phyloP scores from a whole-genome alignment of 768 basidiomycete species.

The Hemileccinum impolitum region DNA sequence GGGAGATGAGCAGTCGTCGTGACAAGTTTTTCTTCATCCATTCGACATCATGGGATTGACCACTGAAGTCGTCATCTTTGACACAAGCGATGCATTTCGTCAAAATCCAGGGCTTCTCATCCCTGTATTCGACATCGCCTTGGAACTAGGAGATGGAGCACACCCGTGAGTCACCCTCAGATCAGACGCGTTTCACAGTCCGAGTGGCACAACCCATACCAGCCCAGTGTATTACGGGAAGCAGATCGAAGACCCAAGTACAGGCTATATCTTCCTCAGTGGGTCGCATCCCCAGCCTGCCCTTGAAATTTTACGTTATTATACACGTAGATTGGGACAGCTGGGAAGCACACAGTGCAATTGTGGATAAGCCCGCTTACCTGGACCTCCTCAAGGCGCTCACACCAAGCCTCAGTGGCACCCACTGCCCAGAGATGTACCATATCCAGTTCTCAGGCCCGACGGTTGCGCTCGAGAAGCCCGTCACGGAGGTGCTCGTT shows the following conservation, averaged over 20 bases:
- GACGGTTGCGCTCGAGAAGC: slow-evolving; percentile 14
- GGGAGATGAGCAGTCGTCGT: too few species aligned
- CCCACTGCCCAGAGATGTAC: slow-evolving; percentile 10
- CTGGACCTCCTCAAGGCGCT: slow-evolving; percentile 2
- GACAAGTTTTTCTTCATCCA: too few species aligned
- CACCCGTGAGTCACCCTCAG: slow-evolving; percentile 9
- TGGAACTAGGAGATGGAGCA: slow-evolving; percentile 5
- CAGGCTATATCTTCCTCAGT: slow-evolving; percentile 6
- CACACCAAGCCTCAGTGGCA: neutral
- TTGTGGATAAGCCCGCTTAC: slow-evolving; percentile 10
- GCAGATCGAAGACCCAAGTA: slow-evolving; percentile 15
- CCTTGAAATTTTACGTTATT: neutral
- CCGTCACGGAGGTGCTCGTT: slow-evolving; percentile 21
- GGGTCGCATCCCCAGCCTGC: neutral
- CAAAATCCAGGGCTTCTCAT: neutral
- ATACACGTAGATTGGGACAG: slow-evolving; percentile 25
- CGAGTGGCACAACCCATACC: neutral
- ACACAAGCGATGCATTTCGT: slow-evolving; percentile 9
- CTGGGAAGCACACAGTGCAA: slow-evolving; percentile 15
- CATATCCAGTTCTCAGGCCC: slow-evolving; percentile 20
- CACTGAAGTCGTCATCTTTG: slow-evolving; percentile 23
- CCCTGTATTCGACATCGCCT: slow-evolving; percentile 6
- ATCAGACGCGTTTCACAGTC: too few species aligned
- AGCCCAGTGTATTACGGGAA: slow-evolving; percentile 20
- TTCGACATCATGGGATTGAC: slow-evolving; percentile 2